A percentile compares a stretch with the other conserved stretches of the same genome.
These are phyloP conservation scores for Atkinsonella hypoxylon DNA, from an alignment of 2,329 filamentous ascomycete species.

Conservation along the genomic window DNA sequence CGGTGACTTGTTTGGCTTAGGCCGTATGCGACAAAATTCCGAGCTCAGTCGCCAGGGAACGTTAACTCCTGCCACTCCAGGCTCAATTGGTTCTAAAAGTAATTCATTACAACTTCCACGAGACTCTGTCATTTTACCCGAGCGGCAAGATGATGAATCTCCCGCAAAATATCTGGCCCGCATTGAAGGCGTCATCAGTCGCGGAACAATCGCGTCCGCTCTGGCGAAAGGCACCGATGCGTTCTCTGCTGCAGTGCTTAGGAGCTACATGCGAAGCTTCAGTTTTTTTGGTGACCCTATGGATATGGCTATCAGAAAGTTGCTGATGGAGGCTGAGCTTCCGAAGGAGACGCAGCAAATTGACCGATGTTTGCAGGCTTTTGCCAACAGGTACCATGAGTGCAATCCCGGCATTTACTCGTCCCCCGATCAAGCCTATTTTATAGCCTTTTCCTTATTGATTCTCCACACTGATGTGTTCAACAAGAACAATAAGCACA, in stretches of 20 bases:
- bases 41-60: slow-evolving; percentile 61
- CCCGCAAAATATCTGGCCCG: slow-evolving; percentile 79
- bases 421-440: slow-evolving; percentile 89
- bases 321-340: slow-evolving; percentile 91
- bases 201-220: slow-evolving; percentile 72
- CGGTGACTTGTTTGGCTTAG: slow-evolving; percentile 71
- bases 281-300: slow-evolving; percentile 94
- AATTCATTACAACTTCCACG: slow-evolving; percentile 71
- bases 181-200: slow-evolving; percentile 67
- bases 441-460: slow-evolving; percentile 91
- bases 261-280: slow-evolving; percentile 93
- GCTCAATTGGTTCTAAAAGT: slow-evolving; percentile 60
- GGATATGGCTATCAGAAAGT: slow-evolving; percentile 92
- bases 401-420: slow-evolving; percentile 95
- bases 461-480: slow-evolving; percentile 98
- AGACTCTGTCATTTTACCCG: slow-evolving; percentile 60
- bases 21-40: slow-evolving; percentile 69
- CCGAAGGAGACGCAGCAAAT: slow-evolving; percentile 98
- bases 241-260: slow-evolving; percentile 71
- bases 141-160: slow-evolving; percentile 76
- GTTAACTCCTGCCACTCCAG: slow-evolving; percentile 57
- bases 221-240: slow-evolving; percentile 77
- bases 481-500: slow-evolving; percentile 99
- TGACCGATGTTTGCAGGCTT: slow-evolving; percentile 83
- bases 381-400: slow-evolving; percentile 93